phyloP scores from a whole-genome alignment of 495 filamentous ascomycete genomes.

The Aspergillus saccharolyticus region DNA sequence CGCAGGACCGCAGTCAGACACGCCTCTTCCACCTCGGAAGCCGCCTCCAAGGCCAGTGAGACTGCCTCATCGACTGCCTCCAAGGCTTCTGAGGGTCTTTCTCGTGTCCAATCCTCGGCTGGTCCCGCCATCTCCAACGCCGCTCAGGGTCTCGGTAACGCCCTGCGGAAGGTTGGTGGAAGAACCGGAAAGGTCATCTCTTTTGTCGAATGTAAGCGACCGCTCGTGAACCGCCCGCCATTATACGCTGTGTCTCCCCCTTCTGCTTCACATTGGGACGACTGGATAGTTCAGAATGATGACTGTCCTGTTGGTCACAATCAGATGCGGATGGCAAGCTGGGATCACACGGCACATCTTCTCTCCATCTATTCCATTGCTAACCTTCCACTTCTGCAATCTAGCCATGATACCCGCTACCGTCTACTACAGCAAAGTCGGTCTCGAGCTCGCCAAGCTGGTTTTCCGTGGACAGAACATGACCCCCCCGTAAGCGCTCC shows the following conservation, averaged over 20 bases:
- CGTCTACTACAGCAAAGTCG: constrained; percentile 88
- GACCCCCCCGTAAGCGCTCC: constrained; percentile 77
- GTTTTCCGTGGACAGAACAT: constrained; percentile 88
- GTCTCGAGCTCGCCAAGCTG: constrained; percentile 76
- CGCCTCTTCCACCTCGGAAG: constrained; percentile 65
- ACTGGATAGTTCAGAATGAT: neutral
- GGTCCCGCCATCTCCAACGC: constrained; percentile 70
- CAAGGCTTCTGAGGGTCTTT: constrained; percentile 82
- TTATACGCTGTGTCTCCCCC: neutral
- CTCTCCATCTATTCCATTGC: constrained; percentile 18
- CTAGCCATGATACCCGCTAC: constrained; percentile 79
- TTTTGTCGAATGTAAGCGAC: constrained; percentile 76
- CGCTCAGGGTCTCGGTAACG: constrained; percentile 56
- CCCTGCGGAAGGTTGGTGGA: constrained; percentile 75
- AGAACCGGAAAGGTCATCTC: constrained; percentile 74
- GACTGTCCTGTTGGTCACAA: neutral
- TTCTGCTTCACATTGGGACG: constrained; percentile 11
- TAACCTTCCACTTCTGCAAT: constrained; percentile 21
- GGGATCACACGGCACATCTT: neutral
- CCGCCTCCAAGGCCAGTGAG: constrained; percentile 63
- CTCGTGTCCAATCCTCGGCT: constrained; percentile 73
- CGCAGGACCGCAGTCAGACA: constrained; percentile 54
- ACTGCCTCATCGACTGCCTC: constrained; percentile 58
- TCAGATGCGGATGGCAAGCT: neutral
- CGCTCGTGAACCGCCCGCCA: neutral